These are phyloP conservation scores for Aspergillus sp. DNA, from an alignment of 2,329 filamentous ascomycete species.

Conservation along the genomic window DNA sequence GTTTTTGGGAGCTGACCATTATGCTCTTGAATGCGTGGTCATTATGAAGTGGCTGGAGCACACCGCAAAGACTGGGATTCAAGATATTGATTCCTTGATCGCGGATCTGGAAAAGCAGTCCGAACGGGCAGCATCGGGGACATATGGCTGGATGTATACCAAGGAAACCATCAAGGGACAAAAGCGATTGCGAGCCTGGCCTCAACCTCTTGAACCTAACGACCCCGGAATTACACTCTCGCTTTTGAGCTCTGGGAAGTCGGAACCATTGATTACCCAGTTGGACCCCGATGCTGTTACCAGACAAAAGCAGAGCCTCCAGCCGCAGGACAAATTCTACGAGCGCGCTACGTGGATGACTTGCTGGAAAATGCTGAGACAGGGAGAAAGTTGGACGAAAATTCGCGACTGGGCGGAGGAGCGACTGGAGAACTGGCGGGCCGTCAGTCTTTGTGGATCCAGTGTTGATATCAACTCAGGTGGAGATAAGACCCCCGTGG, in stretches of 20 bases:
- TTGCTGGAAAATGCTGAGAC: constrained; percentile 88
- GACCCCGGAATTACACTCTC: constrained; percentile 53
- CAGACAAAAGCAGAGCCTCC: constrained; percentile 70
- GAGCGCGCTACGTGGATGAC: constrained; percentile 88
- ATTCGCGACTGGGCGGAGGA: constrained; percentile 84
- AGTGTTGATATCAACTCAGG: constrained; percentile 25
- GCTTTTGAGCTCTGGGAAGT: constrained; percentile 54
- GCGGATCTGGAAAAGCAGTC: constrained; percentile 70
- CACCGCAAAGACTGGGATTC: constrained; percentile 62
- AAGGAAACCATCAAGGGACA: constrained; percentile 83
- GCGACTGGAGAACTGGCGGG: constrained; percentile 83
- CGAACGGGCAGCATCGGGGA: constrained; percentile 75
- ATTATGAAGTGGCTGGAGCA: constrained; percentile 83
- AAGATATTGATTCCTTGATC: constrained; percentile 71
- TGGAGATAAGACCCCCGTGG: constrained; percentile 24
- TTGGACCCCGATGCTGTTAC: constrained; percentile 87
- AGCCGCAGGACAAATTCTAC: constrained; percentile 79
- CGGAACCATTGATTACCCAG: constrained; percentile 70
- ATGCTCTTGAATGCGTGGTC: constrained; percentile 71
- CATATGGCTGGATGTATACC: constrained; percentile 89
- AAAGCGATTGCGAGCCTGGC: constrained; percentile 71
- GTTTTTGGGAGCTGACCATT: constrained; percentile 68
- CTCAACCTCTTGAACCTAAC: constrained; percentile 60
- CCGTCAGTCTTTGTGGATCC: constrained; percentile 69
- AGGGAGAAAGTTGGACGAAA: constrained; percentile 68